Evolutionary conservation across 2,329 filamentous ascomycete species (phyloP).

Genomic region (Monascus ruber): DNA sequence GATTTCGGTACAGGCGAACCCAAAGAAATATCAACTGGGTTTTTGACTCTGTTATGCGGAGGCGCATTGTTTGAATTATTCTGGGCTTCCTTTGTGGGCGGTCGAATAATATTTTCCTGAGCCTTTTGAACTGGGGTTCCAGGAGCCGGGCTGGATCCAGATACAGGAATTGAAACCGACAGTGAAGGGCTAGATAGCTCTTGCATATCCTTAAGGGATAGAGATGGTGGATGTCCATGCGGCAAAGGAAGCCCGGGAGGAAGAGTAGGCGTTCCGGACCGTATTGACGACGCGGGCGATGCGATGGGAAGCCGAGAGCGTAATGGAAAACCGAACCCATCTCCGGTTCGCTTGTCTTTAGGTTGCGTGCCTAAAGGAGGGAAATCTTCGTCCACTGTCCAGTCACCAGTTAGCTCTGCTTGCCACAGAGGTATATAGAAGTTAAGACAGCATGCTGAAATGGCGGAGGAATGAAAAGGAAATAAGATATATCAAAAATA

Average conservation of each 20-base stretch:
- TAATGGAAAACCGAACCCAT: conserved; percentile 25
- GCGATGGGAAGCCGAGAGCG: conserved; percentile 23
- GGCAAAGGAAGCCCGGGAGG: conserved; percentile 33
- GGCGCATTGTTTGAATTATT: conserved; percentile 10
- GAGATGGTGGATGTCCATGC: conserved; percentile 27
- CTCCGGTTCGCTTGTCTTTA: conserved; percentile 24
- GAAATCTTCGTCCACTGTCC: conserved; percentile 36
- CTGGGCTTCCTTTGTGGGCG: conserved; percentile 17
- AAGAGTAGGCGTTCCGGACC: conserved; percentile 28
- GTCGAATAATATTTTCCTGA: conserved; percentile 12
- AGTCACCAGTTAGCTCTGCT: conserved; percentile 16
- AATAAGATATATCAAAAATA: conserved; percentile 5
- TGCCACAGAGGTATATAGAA: conserved; percentile 1
- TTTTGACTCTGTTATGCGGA: conserved; percentile 14
- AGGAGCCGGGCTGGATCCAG: conserved; percentile 11
- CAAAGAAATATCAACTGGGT: conserved; percentile 27
- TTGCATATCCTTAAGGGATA: conserved; percentile 20
- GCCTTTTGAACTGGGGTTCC: conserved; percentile 19
- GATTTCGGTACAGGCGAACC: conserved; percentile 30
- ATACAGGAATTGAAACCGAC: conserved; percentile 17
- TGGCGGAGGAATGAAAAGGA: not conserved
- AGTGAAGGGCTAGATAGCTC: conserved; percentile 19
- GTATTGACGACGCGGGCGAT: conserved; percentile 13
- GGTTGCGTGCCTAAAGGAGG: conserved; percentile 31
- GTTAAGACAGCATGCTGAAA: no score